phyloP scores from a whole-genome alignment of 192 early-diverging fungal genomes.

The Coemansia sp. region DNA sequence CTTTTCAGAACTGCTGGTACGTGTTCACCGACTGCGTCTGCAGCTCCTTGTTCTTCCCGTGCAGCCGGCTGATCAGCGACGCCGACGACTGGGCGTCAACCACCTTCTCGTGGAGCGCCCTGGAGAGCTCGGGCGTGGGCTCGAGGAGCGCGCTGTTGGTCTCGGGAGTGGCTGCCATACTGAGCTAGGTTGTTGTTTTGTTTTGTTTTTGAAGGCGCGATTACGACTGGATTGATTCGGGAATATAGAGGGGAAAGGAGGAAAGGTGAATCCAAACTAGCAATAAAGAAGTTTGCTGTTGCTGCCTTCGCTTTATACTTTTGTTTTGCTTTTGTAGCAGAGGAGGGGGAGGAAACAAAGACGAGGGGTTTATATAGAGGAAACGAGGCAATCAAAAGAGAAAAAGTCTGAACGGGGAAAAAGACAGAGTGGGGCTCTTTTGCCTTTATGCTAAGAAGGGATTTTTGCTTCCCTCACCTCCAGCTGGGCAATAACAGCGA shows the following conservation, averaged over 20 bases:
- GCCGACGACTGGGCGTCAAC: constrained; percentile 38
- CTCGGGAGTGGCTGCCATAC: not conserved
- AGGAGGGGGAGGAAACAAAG: too few relatives aligned
- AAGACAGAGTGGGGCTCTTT: too few relatives aligned
- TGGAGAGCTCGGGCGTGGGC: constrained; percentile 54
- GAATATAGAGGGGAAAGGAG: not conserved
- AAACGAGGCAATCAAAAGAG: too few relatives aligned
- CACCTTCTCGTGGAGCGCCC: constrained; percentile 44
- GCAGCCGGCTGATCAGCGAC: constrained; percentile 45
- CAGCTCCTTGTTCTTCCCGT: constrained; percentile 66
- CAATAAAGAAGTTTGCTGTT: too few relatives aligned
- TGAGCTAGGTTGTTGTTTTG: constrained; percentile 8
- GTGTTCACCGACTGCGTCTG: constrained; percentile 66
- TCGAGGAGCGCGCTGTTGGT: constrained; percentile 31
- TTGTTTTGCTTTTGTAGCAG: too few relatives aligned
- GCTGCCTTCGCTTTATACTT: too few relatives aligned
- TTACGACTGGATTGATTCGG: too few relatives aligned
- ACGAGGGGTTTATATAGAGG: too few relatives aligned
- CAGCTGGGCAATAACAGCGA: too few relatives aligned
- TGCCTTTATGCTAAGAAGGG: too few relatives aligned
- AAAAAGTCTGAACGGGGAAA: too few relatives aligned
- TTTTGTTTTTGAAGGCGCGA: not conserved
- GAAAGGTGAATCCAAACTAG: not conserved
- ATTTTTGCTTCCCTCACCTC: too few relatives aligned
- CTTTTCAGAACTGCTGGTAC: constrained; percentile 73